These are phyloP conservation scores for Solanum etuberosum DNA, from an alignment of 257 asterid genomes.

Conservation along the genomic window DNA sequence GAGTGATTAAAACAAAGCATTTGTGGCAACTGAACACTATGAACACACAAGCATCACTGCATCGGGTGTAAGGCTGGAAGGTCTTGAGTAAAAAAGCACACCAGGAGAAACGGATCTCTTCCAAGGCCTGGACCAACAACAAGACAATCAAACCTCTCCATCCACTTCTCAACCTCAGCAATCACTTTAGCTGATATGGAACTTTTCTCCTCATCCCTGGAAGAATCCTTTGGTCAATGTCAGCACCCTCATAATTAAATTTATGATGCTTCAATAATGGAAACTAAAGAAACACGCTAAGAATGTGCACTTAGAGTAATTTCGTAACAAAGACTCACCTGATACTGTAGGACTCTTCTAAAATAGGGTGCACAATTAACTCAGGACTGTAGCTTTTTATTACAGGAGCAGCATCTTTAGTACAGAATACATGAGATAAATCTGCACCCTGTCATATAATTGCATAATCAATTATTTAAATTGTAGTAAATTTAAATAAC, in stretches of 20 bases:
- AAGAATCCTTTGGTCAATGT: constrained; percentile 14
- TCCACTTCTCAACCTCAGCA: constrained; percentile 89
- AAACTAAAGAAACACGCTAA: not conserved
- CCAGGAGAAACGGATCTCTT: constrained; percentile 93
- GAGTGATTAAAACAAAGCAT: not conserved
- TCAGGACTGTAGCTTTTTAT: constrained; percentile 94
- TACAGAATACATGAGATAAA: constrained; percentile 88
- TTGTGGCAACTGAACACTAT: not conserved
- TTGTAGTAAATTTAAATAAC: not conserved
- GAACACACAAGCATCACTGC: not conserved
- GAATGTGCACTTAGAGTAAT: not conserved
- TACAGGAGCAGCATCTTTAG: constrained; percentile 91
- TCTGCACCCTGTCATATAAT: constrained; percentile 75
- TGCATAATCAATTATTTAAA: not conserved
- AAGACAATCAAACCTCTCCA: constrained; percentile 93
- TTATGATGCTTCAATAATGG: not conserved
- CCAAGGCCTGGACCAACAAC: constrained; percentile 98
- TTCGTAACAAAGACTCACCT: constrained; percentile 31
- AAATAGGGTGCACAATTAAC: constrained; percentile 89
- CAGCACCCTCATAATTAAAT: constrained; percentile 6
- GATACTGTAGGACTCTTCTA: constrained; percentile 83
- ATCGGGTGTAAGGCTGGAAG: not conserved
- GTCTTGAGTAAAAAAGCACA: constrained; percentile 13
- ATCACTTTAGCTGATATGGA: constrained; percentile 57
- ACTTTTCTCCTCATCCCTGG: constrained; percentile 73